Evolutionary conservation across 805 yeast species (phyloP).

Genomic region (Saccharomyces jurei): DNA sequence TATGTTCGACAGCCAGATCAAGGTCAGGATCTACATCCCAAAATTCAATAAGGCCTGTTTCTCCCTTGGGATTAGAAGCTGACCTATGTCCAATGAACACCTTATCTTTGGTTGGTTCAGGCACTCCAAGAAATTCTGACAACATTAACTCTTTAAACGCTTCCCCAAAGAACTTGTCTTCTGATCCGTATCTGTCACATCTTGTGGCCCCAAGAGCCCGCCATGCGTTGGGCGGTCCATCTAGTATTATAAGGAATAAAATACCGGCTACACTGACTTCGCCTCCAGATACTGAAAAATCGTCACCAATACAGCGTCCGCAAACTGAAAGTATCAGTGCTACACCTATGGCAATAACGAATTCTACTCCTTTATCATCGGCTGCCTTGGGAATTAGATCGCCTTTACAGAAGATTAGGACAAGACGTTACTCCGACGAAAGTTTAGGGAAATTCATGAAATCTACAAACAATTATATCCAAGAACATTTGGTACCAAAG

Average conservation of each 20-base stretch:
- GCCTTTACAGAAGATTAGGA: conserved; percentile 8
- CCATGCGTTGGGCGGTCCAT: conserved; percentile 7
- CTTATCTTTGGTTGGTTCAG: neutral
- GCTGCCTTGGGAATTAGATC: conserved; percentile 4
- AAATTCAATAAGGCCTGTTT: neutral
- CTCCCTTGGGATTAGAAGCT: neutral
- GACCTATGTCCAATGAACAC: neutral
- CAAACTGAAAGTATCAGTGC: conserved; percentile 1
- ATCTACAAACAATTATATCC: neutral
- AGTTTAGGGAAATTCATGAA: neutral
- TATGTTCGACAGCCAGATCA: conserved; percentile 8
- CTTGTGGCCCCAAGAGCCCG: conserved; percentile 16
- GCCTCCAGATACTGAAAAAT: conserved; percentile 7
- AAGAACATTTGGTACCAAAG: neutral
- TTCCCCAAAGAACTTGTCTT: neutral
- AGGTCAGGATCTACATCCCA: conserved; percentile 9
- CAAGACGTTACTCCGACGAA: conserved; percentile 18
- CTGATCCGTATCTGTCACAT: conserved; percentile 7
- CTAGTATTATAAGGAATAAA: conserved; percentile 2
- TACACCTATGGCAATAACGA: conserved; percentile 5
- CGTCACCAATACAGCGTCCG: neutral
- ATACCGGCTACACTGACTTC: conserved; percentile 5
- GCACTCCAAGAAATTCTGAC: neutral
- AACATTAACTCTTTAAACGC: neutral
- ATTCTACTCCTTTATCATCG: conserved; percentile 12